phyloP scores from a whole-genome alignment of 768 basidiomycete species.

The Krasilnikovozyma curviuscula region DNA sequence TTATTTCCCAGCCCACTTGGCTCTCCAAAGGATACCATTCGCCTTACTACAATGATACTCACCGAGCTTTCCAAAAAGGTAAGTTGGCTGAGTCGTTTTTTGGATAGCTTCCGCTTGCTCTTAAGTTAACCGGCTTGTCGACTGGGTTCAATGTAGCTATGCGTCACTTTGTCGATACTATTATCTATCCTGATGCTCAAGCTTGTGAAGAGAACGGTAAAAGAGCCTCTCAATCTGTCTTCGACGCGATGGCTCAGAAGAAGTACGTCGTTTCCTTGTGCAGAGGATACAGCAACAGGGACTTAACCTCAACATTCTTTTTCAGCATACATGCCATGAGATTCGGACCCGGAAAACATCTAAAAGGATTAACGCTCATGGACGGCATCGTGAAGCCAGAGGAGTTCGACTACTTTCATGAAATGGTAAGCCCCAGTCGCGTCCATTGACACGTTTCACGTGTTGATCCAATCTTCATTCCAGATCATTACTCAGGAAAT shows the following conservation, averaged over 20 bases:
- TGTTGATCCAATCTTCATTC: background rate
- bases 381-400: constrained; percentile 57
- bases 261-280: too few species aligned
- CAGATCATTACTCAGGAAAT: constrained; percentile 56
- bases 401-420: constrained; percentile 84
- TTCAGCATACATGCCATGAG: constrained; percentile 75
- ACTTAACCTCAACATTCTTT: too few species aligned
- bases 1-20: constrained; percentile 41
- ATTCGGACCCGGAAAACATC: constrained; percentile 72
- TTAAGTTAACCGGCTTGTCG: too few species aligned
- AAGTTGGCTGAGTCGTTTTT: too few species aligned
- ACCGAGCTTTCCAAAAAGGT: constrained; percentile 27
- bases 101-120: too few species aligned
- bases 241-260: constrained; percentile 54
- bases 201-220: constrained; percentile 77
- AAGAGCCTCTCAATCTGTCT: constrained; percentile 51
- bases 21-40: constrained; percentile 47
- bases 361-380: constrained; percentile 58
- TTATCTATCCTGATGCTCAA: constrained; percentile 49
- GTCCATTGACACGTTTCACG: background rate
- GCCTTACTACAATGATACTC: constrained; percentile 56
- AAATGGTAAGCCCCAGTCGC: constrained; percentile 24
- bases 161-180: constrained; percentile 47
- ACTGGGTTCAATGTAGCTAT: constrained; percentile 46
- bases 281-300: too few species aligned